Evolutionary conservation across 345 rosid genomes (phyloP).

Genomic region (Draba incana): DNA sequence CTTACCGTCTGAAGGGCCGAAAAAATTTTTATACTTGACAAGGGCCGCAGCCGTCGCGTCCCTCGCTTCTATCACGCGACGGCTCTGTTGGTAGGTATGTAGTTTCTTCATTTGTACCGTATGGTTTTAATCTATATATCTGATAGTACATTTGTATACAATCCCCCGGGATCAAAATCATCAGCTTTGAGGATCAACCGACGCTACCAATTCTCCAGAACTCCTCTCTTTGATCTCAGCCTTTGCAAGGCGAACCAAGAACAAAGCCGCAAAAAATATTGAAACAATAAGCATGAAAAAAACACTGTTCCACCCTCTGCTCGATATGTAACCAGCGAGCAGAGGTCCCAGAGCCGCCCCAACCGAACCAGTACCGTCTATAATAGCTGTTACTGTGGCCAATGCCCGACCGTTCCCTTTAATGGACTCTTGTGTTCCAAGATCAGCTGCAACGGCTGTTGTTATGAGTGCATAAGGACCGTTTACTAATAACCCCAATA

Average conservation of each 20-base stretch:
- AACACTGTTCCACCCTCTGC: conserved; percentile 85
- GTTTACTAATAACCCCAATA: conserved; percentile 80
- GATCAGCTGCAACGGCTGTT: conserved; percentile 95
- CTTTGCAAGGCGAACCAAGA: conserved; percentile 64
- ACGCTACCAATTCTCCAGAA: conserved; percentile 2
- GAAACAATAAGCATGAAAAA: conserved; percentile 72
- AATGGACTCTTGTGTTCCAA: conserved; percentile 77
- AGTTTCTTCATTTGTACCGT: conserved; percentile 36
- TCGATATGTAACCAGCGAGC: conserved; percentile 83
- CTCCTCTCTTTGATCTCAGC: conserved; percentile 52
- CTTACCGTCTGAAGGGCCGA: too few species aligned
- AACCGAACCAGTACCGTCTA: conserved; percentile 93
- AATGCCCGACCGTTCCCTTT: conserved; percentile 82
- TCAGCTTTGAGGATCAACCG: conserved; percentile 8
- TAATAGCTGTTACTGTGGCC: conserved; percentile 90
- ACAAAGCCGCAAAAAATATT: conserved; percentile 55
- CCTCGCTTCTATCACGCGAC: too few species aligned
- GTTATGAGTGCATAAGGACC: conserved; percentile 91
- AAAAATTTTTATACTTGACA: too few species aligned
- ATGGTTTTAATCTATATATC: conserved; percentile 21
- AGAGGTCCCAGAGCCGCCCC: conserved; percentile 93
- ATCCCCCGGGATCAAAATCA: conserved; percentile 41
- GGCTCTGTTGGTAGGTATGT: not conserved
- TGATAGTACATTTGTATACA: conserved; percentile 30
- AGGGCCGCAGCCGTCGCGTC: too few species aligned